These are phyloP conservation scores for Notholithocarpus densiflorus DNA, from an alignment of 306 rosid species.

Conservation along the genomic window DNA sequence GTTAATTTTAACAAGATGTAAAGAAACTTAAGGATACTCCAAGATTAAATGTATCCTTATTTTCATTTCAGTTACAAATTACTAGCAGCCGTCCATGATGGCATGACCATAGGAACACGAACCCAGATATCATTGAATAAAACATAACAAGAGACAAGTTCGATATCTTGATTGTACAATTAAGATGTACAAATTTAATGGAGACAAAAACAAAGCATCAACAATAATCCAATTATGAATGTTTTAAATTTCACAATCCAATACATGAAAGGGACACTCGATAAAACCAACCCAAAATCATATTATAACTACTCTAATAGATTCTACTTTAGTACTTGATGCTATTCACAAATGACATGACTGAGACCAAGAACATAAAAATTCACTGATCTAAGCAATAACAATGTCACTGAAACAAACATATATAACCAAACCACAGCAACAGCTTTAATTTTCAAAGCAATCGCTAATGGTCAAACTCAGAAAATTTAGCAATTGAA, in stretches of 20 bases:
- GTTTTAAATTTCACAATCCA: neutral
- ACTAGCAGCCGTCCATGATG: neutral
- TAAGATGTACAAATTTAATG: constrained; percentile 1
- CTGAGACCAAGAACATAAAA: neutral
- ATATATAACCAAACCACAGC: neutral
- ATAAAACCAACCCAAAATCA: constrained; percentile 6
- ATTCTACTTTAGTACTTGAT: constrained; percentile 2
- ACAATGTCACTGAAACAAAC: neutral
- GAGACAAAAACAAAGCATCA: constrained; percentile 3
- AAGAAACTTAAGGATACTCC: too few species aligned
- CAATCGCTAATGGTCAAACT: neutral
- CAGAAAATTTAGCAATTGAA: neutral
- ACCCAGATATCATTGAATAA: constrained; percentile 3
- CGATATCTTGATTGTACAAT: neutral
- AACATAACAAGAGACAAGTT: constrained; percentile 6
- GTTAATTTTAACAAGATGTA: too few species aligned
- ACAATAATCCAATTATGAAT: neutral
- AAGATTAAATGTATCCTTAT: too few species aligned
- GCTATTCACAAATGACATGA: neutral
- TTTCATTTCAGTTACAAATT: too few species aligned
- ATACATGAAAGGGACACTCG: neutral
- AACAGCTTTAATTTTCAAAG: neutral
- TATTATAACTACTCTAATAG: neutral
- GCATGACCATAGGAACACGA: neutral
- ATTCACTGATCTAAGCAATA: neutral